Base-by-base conservation (phyloP, 345 rosid species). In the Eucalyptus urophylla region DNA sequence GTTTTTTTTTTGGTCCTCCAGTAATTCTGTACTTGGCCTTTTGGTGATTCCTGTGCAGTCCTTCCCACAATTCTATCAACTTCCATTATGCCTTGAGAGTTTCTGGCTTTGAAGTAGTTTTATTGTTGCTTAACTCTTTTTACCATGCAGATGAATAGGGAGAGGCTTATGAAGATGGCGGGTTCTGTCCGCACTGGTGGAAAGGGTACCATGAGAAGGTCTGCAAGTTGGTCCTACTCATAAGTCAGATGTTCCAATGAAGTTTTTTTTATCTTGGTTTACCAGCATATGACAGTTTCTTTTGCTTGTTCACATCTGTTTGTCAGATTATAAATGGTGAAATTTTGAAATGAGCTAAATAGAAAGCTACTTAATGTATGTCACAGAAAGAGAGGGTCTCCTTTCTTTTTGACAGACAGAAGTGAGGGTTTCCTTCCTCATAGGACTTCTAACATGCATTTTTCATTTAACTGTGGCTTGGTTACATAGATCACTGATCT, bases 131-230 rank as follows among this genome's bases (percentile, higher is more conserved):
- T 14, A 49, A 11, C 45, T 37, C 21, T 22, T 19, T 72, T 56
- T 53, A 80, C 76, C 47, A 17, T 43, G 87, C 90, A 97, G 99
- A 97, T 97, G 99, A 94, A 97, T 91, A 87, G 94, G 90, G 99
- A 97, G 86, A 97, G 92, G 97, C 98, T 97, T 90, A 94, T 92
- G 93, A 97, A 94, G 95, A 97, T 96, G 98, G 99, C 99, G 7
- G 94, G 94, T 93, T 94, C 99, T 11, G 99, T 97, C 88, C 99
- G 99, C 90, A 97, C 99, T 8, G 99, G 99, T 31, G 99, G 99
- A 49, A 97, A 97, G 97, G 99, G 98, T 89, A 95, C 96, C 86
- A 87, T 97, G 90, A 95, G 99, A 93, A 95, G 99, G 99, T 97
- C 80, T 25, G 86, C 60, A 65, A 86, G 8, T 90, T 50, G 43